Conservation (phyloP, 805 yeast genomes). For the Candida morakotiae region DNA sequence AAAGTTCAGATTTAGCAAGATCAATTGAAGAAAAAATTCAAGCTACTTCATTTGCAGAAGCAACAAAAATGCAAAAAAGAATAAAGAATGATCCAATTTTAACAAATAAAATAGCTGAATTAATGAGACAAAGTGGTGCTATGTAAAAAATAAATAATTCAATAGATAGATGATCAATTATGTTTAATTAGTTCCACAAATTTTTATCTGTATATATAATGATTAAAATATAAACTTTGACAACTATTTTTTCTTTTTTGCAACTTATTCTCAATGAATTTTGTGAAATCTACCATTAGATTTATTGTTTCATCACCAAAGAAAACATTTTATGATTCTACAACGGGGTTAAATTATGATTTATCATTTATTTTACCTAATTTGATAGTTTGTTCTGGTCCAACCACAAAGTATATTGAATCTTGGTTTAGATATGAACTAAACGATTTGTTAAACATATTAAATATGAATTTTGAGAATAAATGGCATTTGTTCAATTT, state of each 20-base stretch:
- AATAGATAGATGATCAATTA: background rate
- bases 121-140: slow-evolving; percentile 34
- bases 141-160: slow-evolving; percentile 8
- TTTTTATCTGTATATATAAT: slow-evolving; percentile 1
- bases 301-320: slow-evolving; percentile 13
- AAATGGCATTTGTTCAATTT: slow-evolving; percentile 77
- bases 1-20: slow-evolving; percentile 79
- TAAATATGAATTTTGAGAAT: slow-evolving; percentile 43
- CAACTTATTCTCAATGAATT: background rate
- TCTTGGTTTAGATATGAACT: slow-evolving; percentile 51
- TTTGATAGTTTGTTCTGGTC: slow-evolving; percentile 74
- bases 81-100: slow-evolving; percentile 67
- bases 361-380: slow-evolving; percentile 62
- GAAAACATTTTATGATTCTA: slow-evolving; percentile 5
- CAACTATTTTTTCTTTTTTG: background rate
- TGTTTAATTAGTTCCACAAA: too few relatives aligned
- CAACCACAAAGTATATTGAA: slow-evolving; percentile 45
- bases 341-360: slow-evolving; percentile 40
- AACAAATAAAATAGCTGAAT: slow-evolving; percentile 58
- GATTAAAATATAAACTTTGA: background rate
- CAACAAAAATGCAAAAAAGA: slow-evolving; percentile 83
- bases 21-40: slow-evolving; percentile 81
- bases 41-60: slow-evolving; percentile 88
- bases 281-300: slow-evolving; percentile 14
- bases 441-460: slow-evolving; percentile 44